A percentile compares a stretch with the other conserved stretches of the same genome.
Evolutionary conservation across 768 basidiomycete genomes (phyloP).

Genomic region (Pulveroboletus sp.): DNA sequence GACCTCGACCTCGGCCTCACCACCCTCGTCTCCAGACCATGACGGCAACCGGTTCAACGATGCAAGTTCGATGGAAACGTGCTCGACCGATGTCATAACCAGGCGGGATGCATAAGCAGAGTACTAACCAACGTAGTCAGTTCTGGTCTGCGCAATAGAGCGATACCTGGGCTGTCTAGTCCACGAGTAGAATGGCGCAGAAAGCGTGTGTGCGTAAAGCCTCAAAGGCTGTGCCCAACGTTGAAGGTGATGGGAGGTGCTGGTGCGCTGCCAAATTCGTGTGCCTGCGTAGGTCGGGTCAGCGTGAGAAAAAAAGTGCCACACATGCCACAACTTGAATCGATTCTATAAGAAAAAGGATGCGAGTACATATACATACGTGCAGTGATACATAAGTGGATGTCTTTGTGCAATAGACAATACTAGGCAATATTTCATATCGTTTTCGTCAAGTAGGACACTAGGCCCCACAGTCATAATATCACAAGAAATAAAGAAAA

Average conservation of each 20-base stretch:
- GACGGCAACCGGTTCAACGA: slow-evolving; percentile 1
- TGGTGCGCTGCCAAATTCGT: not conserved
- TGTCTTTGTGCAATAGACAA: slow-evolving; percentile 17
- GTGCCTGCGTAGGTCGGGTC: not conserved
- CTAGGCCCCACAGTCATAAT: slow-evolving; percentile 1
- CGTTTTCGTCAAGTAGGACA: slow-evolving; percentile 17
- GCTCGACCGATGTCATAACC: slow-evolving; percentile 28
- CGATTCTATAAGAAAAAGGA: slow-evolving; percentile 12
- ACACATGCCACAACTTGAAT: not conserved
- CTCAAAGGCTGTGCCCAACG: too few relatives aligned
- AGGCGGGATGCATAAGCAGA: slow-evolving; percentile 15
- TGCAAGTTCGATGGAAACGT: slow-evolving; percentile 17
- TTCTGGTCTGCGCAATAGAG: not conserved
- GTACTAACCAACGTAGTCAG: not conserved
- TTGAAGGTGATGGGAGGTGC: too few relatives aligned
- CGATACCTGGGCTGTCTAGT: not conserved
- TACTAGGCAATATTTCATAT: slow-evolving; percentile 18
- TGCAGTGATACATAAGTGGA: slow-evolving; percentile 27
- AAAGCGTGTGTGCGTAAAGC: not conserved
- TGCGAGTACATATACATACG: slow-evolving; percentile 30
- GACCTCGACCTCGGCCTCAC: not conserved
- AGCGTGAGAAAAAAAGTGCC: not conserved
- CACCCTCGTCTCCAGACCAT: not conserved
- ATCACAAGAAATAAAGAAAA: slow-evolving; percentile 13
- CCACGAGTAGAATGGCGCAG: not conserved